These are phyloP conservation scores for Miscanthus lutarioriparius DNA, from an alignment of 176 grass and related monocot genomes.

Conservation along the genomic window DNA sequence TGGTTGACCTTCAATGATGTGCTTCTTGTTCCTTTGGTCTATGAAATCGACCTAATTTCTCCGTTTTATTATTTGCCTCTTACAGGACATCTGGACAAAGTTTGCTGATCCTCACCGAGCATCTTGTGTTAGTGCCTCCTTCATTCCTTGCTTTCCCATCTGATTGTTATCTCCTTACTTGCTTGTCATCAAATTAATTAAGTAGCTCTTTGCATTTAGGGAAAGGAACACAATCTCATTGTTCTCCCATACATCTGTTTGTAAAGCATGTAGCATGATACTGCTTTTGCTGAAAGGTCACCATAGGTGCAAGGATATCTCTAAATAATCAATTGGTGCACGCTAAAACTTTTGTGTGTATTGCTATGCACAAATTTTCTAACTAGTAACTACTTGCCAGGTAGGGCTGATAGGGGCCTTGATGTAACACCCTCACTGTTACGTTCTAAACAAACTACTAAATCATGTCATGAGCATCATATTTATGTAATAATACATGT, in stretches of 20 bases:
- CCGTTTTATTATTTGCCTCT: neutral
- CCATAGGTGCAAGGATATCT: neutral
- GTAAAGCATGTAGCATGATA: neutral
- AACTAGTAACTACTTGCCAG: neutral
- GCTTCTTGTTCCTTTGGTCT: neutral
- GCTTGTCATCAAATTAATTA: neutral
- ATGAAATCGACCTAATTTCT: neutral
- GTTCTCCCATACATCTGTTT: neutral
- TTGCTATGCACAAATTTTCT: neutral
- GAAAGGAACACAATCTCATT: neutral
- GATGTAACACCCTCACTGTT: no score
- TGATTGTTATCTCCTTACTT: neutral
- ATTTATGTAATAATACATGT: no score
- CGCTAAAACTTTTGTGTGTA: neutral
- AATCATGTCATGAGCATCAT: no score
- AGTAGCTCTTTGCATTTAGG: neutral
- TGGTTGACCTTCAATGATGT: neutral
- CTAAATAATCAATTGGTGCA: neutral
- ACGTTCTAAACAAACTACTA: no score
- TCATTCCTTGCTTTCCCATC: neutral
- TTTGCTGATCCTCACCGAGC: neutral
- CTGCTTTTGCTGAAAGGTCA: neutral
- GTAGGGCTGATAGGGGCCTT: neutral
- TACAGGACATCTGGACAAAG: neutral
- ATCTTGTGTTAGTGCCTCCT: neutral